Evolutionary conservation across 495 filamentous ascomycete species (phyloP).

Genomic region (Talaromyces stipitatus): DNA sequence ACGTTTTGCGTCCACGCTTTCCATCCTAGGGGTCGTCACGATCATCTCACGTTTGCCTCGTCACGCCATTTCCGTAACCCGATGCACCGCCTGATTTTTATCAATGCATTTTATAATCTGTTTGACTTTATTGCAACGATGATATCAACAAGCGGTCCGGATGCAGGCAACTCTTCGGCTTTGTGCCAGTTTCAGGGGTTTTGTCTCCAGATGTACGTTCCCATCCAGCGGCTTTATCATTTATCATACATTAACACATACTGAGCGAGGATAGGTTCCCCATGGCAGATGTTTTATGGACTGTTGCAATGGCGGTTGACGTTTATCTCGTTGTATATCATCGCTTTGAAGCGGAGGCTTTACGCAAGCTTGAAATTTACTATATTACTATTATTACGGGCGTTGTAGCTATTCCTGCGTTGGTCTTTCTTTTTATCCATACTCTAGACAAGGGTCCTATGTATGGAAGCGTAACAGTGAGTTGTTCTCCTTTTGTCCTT

Average conservation of each 20-base stretch:
- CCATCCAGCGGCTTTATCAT: neutral
- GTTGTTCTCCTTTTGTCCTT: constrained; percentile 4
- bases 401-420: constrained; percentile 34
- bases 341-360: constrained; percentile 27
- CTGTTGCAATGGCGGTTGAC: constrained; percentile 38
- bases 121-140: constrained; percentile 38
- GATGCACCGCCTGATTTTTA: constrained; percentile 41
- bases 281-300: constrained; percentile 42
- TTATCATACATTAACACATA: neutral
- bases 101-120: constrained; percentile 38
- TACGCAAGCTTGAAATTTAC: constrained; percentile 33
- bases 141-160: constrained; percentile 34
- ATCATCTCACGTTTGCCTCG: constrained; percentile 28
- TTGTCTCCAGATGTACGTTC: constrained; percentile 35
- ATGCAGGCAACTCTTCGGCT: constrained; percentile 26
- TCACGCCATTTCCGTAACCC: constrained; percentile 38
- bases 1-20: constrained; percentile 30
- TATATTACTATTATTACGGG: constrained; percentile 28
- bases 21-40: constrained; percentile 23
- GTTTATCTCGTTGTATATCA: constrained; percentile 39
- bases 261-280: constrained; percentile 29
- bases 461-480: constrained; percentile 35
- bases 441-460: constrained; percentile 28
- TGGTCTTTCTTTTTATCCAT: constrained; percentile 34
- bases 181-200: constrained; percentile 43